phyloP scores from a whole-genome alignment of 805 yeast genomes.

The Candida pseudofarinosa region DNA sequence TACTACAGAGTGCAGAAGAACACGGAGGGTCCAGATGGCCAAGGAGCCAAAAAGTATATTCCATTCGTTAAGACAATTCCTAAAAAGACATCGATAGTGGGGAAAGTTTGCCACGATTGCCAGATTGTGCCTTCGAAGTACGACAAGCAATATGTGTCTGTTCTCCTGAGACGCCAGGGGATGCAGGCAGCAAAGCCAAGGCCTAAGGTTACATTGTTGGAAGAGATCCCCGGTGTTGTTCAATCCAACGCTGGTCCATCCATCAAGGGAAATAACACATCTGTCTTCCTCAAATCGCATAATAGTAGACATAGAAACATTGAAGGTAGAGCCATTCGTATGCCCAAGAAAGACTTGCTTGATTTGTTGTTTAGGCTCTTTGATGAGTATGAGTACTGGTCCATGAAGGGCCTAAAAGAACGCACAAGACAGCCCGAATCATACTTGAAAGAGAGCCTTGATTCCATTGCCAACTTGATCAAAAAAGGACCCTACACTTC shows the following conservation, averaged over 20 bases:
- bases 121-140: constrained; percentile 74
- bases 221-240: constrained; percentile 81
- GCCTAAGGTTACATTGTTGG: constrained; percentile 65
- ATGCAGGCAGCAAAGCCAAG: constrained; percentile 48
- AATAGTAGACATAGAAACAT: constrained; percentile 41
- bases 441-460: constrained; percentile 85
- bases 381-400: constrained; percentile 96
- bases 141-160: constrained; percentile 67
- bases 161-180: constrained; percentile 48
- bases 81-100: constrained; percentile 78
- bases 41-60: constrained; percentile 42
- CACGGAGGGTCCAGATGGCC: constrained; percentile 15
- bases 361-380: constrained; percentile 84
- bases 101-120: constrained; percentile 91
- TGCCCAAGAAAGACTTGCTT: constrained; percentile 88
- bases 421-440: constrained; percentile 94
- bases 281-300: constrained; percentile 55
- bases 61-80: constrained; percentile 88
- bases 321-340: constrained; percentile 88
- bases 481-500: constrained; percentile 95
- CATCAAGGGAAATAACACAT: constrained; percentile 61
- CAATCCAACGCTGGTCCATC: constrained; percentile 86
- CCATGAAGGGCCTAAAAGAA: constrained; percentile 88
- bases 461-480: constrained; percentile 80
- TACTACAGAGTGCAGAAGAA: constrained; percentile 32